A percentile compares a stretch with the other conserved stretches of the same genome.
These are phyloP conservation scores for Pontederia paniculata DNA, from an alignment of 176 grass and related monocot species.

Conservation along the genomic window DNA sequence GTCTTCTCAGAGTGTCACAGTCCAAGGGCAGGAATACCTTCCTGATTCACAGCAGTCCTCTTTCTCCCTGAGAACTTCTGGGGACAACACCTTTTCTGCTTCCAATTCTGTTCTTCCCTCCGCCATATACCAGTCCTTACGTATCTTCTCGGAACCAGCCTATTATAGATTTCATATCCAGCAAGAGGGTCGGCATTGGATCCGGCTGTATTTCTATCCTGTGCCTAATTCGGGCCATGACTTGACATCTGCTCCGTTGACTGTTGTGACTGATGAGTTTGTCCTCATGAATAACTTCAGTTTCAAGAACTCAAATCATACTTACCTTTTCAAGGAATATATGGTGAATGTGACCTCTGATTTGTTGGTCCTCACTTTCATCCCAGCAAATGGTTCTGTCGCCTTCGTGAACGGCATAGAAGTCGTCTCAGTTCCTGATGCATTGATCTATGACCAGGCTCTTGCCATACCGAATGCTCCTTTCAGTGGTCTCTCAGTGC, in stretches of 20 bases:
- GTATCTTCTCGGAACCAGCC: conserved; percentile 34
- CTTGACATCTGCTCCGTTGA: conserved; percentile 36
- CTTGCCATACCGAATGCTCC: conserved; percentile 35
- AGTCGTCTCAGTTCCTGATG: conserved; percentile 67
- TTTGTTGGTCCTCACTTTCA: conserved; percentile 56
- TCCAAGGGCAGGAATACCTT: conserved; percentile 33
- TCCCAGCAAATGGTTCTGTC: conserved; percentile 45
- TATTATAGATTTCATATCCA: conserved; percentile 56
- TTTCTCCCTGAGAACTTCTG: conserved; percentile 15
- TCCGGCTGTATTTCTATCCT: conserved; percentile 61
- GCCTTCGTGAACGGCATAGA: conserved; percentile 77
- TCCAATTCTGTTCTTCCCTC: conserved; percentile 21
- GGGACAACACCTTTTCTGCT: conserved; percentile 14
- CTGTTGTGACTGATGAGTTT: conserved; percentile 56
- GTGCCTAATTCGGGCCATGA: conserved; percentile 50
- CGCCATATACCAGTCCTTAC: conserved; percentile 42
- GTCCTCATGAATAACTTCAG: conserved; percentile 67
- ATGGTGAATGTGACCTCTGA: conserved; percentile 52
- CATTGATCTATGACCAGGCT: conserved; percentile 48
- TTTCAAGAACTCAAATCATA: conserved; percentile 22
- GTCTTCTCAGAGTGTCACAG: conserved; percentile 22
- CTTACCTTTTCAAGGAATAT: conserved; percentile 51
- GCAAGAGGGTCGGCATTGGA: conserved; percentile 64
- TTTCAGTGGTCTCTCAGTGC: conserved; percentile 41
- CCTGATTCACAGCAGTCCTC: conserved; percentile 44